Percentiles rank a stretch among this genome's conserved stretches.
These are phyloP conservation scores for Pezicula carpinea DNA, from an alignment of 2,329 filamentous ascomycete species.

Conservation along the genomic window DNA sequence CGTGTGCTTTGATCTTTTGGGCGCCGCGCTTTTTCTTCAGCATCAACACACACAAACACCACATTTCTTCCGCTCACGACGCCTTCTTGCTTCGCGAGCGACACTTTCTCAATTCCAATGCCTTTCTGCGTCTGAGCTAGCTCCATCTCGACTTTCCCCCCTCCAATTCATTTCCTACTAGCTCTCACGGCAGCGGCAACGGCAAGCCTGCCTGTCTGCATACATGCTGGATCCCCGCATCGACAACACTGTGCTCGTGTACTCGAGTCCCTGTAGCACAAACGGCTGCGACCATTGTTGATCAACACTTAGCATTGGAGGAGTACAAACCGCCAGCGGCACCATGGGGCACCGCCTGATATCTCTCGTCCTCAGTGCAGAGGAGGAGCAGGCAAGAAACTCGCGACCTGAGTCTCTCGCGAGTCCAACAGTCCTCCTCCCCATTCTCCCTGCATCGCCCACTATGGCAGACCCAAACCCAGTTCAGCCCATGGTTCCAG, in stretches of 20 bases:
- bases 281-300: neutral
- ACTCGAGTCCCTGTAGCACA: too few relatives aligned
- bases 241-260: neutral
- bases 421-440: neutral
- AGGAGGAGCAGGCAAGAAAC: neutral
- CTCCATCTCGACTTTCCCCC: neutral
- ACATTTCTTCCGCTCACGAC: too few relatives aligned
- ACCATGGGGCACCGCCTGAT: neutral
- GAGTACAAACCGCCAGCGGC: neutral
- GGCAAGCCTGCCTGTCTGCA: too few relatives aligned
- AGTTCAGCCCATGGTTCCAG: neutral
- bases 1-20: too few relatives aligned
- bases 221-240: neutral
- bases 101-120: too few relatives aligned
- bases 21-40: too few relatives aligned
- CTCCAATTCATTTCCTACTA: too few relatives aligned
- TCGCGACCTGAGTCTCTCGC: neutral
- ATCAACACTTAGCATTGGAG: neutral
- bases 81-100: too few relatives aligned
- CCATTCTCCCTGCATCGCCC: neutral
- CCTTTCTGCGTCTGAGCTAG: too few relatives aligned
- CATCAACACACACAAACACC: too few relatives aligned
- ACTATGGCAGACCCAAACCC: neutral
- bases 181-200: too few relatives aligned
- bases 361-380: neutral